Evolutionary conservation across 495 filamentous ascomycete species (phyloP), one percentile per base, ranked within the genome.

Genomic region (Aspergillus egyptiacus): DNA sequence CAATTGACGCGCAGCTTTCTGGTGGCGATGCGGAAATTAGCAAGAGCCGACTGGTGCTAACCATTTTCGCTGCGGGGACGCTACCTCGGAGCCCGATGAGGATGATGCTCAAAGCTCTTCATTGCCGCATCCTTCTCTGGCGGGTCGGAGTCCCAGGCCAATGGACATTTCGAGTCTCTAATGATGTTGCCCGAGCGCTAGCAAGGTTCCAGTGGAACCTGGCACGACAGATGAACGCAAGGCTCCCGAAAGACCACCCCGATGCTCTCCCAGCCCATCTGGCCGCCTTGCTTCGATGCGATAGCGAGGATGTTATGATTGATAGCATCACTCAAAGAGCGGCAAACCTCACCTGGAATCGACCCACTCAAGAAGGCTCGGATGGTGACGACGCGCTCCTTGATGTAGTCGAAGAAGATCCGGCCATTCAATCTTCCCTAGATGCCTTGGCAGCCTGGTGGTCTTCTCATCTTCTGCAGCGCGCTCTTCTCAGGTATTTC

Each of bases 401-500:
- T 69, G 86, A 95, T 60, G 75, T 81, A 11, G 88, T 95, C 9
- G 85, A 91, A 15, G 87, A 91, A 28, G 91, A 97, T 56, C 78
- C 80, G 32, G 83, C 90, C 5, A 90, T 96, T 41, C 81, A 86
- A 25, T 91, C 87, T 10, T 87, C 91, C 6, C 78, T 96, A 49
- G 91, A 97, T 62, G 89, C 87, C 20, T 76, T 96, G 15, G 87
- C 91, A 11, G 86, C 91, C 1, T 96, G 91, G 91, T 91, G 81
- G 72, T 94, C 89, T 1, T 85, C 81, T 54, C 75, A 85, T 41
- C 67, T 82, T n/a, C 67, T 96, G 22, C 85, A 91, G 37, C 74
- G 74, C 27, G 82, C 80, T 6, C 77, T 97, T 18, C 64, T 82
- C 20, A 69, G 68, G 17, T 84, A 76, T 49, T 69, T 88, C 8